Evolutionary conservation across 2,329 filamentous ascomycete species (phyloP).

Genomic region (Exophiala oligosperma): DNA sequence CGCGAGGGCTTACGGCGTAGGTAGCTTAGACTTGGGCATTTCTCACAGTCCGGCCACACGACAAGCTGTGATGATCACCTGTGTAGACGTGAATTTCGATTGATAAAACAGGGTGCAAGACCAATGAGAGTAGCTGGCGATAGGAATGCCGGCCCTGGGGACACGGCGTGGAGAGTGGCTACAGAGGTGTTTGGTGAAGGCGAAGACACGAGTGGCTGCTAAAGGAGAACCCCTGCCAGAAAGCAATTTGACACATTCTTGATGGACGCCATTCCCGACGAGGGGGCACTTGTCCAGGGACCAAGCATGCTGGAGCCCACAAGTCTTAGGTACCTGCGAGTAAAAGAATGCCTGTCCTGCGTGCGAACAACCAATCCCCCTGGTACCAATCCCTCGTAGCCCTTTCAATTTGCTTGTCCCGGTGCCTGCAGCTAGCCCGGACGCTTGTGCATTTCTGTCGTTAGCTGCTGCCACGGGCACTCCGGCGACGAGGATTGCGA

Average conservation of each 20-base stretch:
- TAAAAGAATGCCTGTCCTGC: neutral
- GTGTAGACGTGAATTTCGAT: conserved; percentile 14
- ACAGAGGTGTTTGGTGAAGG: conserved; percentile 4
- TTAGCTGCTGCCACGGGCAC: too few species aligned
- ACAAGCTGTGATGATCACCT: conserved; percentile 23
- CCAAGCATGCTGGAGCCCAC: neutral
- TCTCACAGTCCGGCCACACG: conserved; percentile 1
- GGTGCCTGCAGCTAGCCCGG: conserved; percentile 12
- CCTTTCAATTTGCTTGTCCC: neutral
- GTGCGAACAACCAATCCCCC: neutral
- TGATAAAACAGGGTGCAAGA: conserved; percentile 16
- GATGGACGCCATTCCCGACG: neutral
- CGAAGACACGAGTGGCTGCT: neutral
- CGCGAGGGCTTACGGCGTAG: neutral
- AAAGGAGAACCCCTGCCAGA: neutral
- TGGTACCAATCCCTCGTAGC: neutral
- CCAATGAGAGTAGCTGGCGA: conserved; percentile 12
- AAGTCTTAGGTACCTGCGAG: neutral
- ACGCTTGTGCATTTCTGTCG: too few species aligned
- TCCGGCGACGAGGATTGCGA: conserved; percentile 3
- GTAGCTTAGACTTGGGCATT: neutral
- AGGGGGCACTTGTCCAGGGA: neutral
- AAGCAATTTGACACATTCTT: conserved; percentile 12
- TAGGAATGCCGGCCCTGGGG: neutral
- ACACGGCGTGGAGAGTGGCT: conserved; percentile 16